phyloP scores from a whole-genome alignment of 1,284 basidiomycete genomes.

The Meira miltonrushii region DNA sequence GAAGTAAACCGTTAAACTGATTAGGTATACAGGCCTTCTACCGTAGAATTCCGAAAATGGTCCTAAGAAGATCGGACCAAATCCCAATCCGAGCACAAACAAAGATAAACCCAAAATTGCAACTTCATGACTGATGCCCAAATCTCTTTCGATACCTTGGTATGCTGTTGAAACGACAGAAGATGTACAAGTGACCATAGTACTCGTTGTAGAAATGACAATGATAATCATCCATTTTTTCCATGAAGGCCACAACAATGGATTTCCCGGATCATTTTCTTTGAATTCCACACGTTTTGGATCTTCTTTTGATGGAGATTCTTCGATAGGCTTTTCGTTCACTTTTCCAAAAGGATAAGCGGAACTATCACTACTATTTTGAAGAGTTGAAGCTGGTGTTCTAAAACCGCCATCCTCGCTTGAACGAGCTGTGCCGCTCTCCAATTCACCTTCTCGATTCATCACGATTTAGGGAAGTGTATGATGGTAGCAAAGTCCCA shows the following conservation, averaged over 20 bases:
- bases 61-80: slow-evolving; percentile 44
- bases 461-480: too few species aligned
- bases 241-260: slow-evolving; percentile 30
- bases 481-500: too few species aligned
- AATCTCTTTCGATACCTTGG: neutral
- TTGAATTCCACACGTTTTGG: too few species aligned
- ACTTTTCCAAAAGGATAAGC: too few species aligned
- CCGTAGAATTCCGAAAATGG: slow-evolving; percentile 48
- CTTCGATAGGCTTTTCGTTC: too few species aligned
- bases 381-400: too few species aligned
- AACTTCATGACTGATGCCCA: slow-evolving; percentile 7
- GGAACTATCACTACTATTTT: too few species aligned
- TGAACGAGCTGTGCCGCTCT: too few species aligned
- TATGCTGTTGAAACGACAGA: neutral
- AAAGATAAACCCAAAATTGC: slow-evolving; percentile 35
- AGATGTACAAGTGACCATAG: neutral
- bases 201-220: slow-evolving; percentile 18
- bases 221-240: slow-evolving; percentile 33
- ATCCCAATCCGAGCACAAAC: slow-evolving; percentile 32
- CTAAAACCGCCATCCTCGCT: too few species aligned
- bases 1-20: slow-evolving; percentile 29
- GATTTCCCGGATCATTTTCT: slow-evolving; percentile 32
- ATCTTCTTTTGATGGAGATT: too few species aligned
- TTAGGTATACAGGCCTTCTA: slow-evolving; percentile 23
- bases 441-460: too few species aligned